phyloP scores from a whole-genome alignment of 2,329 filamentous ascomycete genomes.

The Alternaria incomplexa region DNA sequence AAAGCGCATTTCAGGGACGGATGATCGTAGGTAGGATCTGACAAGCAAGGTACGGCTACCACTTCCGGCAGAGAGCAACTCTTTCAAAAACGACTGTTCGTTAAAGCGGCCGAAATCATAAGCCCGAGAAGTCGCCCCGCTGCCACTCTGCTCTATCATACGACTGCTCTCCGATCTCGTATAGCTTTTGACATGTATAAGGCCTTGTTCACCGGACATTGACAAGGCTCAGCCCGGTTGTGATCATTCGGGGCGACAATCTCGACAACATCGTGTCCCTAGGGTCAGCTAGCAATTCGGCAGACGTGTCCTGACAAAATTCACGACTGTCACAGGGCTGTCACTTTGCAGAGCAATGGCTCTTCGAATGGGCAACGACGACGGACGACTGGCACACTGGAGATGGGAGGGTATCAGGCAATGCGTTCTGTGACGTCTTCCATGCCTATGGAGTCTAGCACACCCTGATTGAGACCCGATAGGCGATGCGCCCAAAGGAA shows the following conservation, averaged over 20 bases:
- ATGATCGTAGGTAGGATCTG: not conserved
- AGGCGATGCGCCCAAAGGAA: not conserved
- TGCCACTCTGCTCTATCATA: not conserved
- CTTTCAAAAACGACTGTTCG: not conserved
- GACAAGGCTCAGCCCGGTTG: not conserved
- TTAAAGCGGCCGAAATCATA: not conserved
- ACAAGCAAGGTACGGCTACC: not conserved
- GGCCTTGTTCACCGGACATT: not conserved
- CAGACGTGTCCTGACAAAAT: not conserved
- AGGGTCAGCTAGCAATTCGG: not conserved
- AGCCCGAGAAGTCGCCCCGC: not conserved
- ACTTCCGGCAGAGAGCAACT: not conserved
- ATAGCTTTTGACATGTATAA: not conserved
- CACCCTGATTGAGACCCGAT: not conserved
- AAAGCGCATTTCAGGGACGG: not conserved
- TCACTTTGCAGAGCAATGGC: not conserved
- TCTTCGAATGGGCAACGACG: not conserved
- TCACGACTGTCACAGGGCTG: not conserved
- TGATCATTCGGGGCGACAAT: not conserved
- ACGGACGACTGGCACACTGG: not conserved
- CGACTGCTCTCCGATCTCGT: not conserved
- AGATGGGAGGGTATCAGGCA: not conserved
- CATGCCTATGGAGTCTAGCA: not conserved
- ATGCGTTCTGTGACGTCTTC: not conserved
- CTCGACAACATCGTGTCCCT: not conserved